Evolutionary conservation across 768 basidiomycete species (phyloP).

Genomic region (Chalciporus pseudorubinellus): DNA sequence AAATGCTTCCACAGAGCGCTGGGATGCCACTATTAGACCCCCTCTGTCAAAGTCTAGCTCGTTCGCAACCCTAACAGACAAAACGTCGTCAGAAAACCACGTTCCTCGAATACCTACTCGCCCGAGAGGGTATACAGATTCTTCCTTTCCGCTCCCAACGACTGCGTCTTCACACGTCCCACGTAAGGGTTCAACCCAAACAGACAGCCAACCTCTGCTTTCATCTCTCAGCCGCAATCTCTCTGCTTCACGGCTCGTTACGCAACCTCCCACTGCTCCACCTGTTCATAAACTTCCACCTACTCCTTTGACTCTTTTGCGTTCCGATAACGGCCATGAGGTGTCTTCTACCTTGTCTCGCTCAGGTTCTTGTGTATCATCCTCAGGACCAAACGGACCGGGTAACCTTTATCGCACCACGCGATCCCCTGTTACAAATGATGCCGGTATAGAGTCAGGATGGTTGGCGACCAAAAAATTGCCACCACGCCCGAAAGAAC

Average conservation of each 20-base stretch:
- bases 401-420: slow-evolving; percentile 27
- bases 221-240: slow-evolving; percentile 41
- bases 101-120: slow-evolving; percentile 41
- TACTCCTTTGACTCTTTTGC: slow-evolving; percentile 27
- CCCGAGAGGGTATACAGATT: slow-evolving; percentile 50
- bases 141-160: slow-evolving; percentile 27
- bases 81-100: slow-evolving; percentile 29
- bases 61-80: slow-evolving; percentile 33
- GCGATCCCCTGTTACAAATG: slow-evolving; percentile 13
- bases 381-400: slow-evolving; percentile 31
- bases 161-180: slow-evolving; percentile 32
- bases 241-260: slow-evolving; percentile 41
- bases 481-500: not conserved
- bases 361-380: slow-evolving; percentile 35
- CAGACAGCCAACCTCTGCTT: slow-evolving; percentile 6
- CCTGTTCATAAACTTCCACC: slow-evolving; percentile 48
- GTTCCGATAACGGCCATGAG: slow-evolving; percentile 1
- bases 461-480: not conserved
- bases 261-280: slow-evolving; percentile 45
- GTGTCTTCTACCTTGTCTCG: slow-evolving; percentile 10
- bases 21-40: slow-evolving; percentile 23
- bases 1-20: slow-evolving; percentile 18
- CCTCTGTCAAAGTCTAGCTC: slow-evolving; percentile 28
- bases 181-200: slow-evolving; percentile 5
- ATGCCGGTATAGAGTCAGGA: not conserved